A percentile compares a stretch with the other conserved stretches of the same genome.
phyloP scores from a whole-genome alignment of 139 green algal species.

The Yamagishiella unicocca region DNA sequence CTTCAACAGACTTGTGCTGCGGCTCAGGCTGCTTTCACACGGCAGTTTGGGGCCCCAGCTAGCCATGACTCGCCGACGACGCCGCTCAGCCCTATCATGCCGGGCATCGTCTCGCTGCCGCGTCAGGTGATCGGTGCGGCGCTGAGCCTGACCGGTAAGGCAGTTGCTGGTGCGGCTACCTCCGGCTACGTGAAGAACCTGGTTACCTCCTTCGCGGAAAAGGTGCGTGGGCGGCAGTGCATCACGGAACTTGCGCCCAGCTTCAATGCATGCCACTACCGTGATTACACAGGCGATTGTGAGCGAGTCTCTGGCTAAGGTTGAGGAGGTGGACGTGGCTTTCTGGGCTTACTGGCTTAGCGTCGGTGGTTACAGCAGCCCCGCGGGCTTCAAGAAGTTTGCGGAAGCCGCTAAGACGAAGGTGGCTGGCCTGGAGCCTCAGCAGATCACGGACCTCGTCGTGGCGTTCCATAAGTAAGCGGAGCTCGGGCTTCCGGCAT shows the following conservation, averaged over 20 bases:
- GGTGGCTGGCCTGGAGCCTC: slow-evolving; percentile 35
- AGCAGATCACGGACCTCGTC: slow-evolving; percentile 57
- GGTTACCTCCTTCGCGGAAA: slow-evolving; percentile 56
- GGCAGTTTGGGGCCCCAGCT: slow-evolving; percentile 38
- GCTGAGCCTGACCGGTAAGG: slow-evolving; percentile 54
- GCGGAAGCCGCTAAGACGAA: slow-evolving; percentile 54
- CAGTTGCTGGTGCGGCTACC: slow-evolving; percentile 45
- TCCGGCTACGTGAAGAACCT: slow-evolving; percentile 53
- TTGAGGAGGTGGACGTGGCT: slow-evolving; percentile 56
- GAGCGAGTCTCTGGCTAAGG: slow-evolving; percentile 57
- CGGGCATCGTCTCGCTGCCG: slow-evolving; percentile 53
- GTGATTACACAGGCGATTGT: slow-evolving; percentile 40
- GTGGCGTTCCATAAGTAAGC: slow-evolving; percentile 57
- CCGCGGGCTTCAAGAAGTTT: slow-evolving; percentile 61
- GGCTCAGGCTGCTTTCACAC: slow-evolving; percentile 14
- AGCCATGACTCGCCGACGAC: slow-evolving; percentile 43
- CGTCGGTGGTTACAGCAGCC: slow-evolving; percentile 53
- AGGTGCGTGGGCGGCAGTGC: slow-evolving; percentile 20
- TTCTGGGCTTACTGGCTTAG: slow-evolving; percentile 65
- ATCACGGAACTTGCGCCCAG: neutral
- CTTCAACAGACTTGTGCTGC: slow-evolving; percentile 33
- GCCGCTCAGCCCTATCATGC: slow-evolving; percentile 61
- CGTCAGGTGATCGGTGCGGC: slow-evolving; percentile 50
- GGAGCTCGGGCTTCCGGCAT: neutral
- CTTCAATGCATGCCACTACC: too few species aligned